Evolutionary conservation across 2,329 filamentous ascomycete genomes (phyloP).

Genomic region (Daldinia eschscholtzii): DNA sequence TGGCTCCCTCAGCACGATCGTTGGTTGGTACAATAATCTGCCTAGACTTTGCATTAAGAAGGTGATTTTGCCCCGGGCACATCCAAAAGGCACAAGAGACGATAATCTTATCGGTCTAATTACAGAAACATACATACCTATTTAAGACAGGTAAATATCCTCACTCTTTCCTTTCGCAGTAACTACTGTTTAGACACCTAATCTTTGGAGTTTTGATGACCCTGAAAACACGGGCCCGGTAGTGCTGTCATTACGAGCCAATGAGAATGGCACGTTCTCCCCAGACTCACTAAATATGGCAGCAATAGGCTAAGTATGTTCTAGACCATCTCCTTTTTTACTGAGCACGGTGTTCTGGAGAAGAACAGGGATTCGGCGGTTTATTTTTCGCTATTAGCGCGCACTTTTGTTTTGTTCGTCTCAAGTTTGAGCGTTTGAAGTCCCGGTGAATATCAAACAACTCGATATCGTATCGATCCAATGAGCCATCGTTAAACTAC

Average conservation of each 20-base stretch:
- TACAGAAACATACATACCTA: not conserved
- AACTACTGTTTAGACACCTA: not conserved
- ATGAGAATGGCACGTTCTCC: slow-evolving; percentile 29
- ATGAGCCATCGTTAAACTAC: not conserved
- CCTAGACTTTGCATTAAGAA: slow-evolving; percentile 5
- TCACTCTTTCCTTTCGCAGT: not conserved
- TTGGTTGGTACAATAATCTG: slow-evolving; percentile 13
- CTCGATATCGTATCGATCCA: slow-evolving; percentile 16
- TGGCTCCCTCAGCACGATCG: slow-evolving; percentile 25
- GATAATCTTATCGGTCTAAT: slow-evolving; percentile 3
- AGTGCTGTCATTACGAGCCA: slow-evolving; percentile 16
- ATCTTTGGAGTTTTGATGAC: not conserved
- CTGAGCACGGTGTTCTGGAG: slow-evolving; percentile 1
- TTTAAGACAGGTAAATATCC: not conserved
- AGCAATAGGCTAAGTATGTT: slow-evolving; percentile 18
- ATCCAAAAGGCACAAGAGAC: not conserved
- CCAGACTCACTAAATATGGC: slow-evolving; percentile 28
- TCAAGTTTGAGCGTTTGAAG: slow-evolving; percentile 32
- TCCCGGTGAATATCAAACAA: slow-evolving; percentile 35
- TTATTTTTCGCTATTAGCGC: slow-evolving; percentile 21
- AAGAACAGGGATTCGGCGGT: slow-evolving; percentile 11
- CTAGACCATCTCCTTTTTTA: slow-evolving; percentile 27
- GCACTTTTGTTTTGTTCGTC: slow-evolving; percentile 23
- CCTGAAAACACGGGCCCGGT: not conserved
- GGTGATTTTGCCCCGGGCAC: not conserved